Percentiles rank a stretch among this genome's conserved stretches.
Evolutionary conservation across 2,329 filamentous ascomycete genomes (phyloP).

Genomic region (Penicillium hordei): DNA sequence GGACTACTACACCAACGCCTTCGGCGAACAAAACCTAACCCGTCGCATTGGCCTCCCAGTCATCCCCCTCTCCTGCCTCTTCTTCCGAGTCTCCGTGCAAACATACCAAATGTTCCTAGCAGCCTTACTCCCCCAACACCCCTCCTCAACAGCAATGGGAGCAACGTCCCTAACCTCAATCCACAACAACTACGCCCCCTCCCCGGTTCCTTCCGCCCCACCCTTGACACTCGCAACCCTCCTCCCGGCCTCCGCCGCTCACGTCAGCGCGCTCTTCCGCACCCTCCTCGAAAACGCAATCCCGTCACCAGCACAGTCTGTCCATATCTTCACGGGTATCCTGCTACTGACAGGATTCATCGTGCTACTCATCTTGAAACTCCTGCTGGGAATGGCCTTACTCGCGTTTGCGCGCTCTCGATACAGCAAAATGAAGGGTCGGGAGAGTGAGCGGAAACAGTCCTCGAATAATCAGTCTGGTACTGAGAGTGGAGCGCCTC

Average conservation of each 20-base stretch:
- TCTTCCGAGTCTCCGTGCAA: slow-evolving; percentile 90
- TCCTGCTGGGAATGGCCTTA: slow-evolving; percentile 84
- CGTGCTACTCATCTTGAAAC: slow-evolving; percentile 77
- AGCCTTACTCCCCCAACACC: slow-evolving; percentile 74
- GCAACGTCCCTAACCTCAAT: slow-evolving; percentile 45
- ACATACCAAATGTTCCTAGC: slow-evolving; percentile 98
- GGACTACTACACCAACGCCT: slow-evolving; percentile 97
- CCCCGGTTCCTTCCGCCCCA: slow-evolving; percentile 62
- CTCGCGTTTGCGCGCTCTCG: slow-evolving; percentile 75
- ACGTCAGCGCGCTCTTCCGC: slow-evolving; percentile 41
- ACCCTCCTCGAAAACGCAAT: slow-evolving; percentile 44
- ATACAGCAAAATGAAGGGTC: slow-evolving; percentile 76
- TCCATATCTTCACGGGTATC: slow-evolving; percentile 63
- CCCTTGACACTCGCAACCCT: slow-evolving; percentile 61
- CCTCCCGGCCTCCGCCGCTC: slow-evolving; percentile 54
- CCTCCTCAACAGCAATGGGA: slow-evolving; percentile 44
- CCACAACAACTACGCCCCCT: slow-evolving; percentile 55
- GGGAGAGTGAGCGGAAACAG: slow-evolving; percentile 47
- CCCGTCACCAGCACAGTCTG: slow-evolving; percentile 42
- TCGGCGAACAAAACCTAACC: slow-evolving; percentile 84
- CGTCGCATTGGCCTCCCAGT: slow-evolving; percentile 87
- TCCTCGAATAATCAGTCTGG: neutral
- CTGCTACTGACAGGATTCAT: slow-evolving; percentile 85
- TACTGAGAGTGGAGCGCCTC: slow-evolving; percentile 18
- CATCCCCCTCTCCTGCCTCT: slow-evolving; percentile 87